These are phyloP conservation scores for Xylaria sp. DNA, from an alignment of 2,329 filamentous ascomycete genomes.

Conservation along the genomic window DNA sequence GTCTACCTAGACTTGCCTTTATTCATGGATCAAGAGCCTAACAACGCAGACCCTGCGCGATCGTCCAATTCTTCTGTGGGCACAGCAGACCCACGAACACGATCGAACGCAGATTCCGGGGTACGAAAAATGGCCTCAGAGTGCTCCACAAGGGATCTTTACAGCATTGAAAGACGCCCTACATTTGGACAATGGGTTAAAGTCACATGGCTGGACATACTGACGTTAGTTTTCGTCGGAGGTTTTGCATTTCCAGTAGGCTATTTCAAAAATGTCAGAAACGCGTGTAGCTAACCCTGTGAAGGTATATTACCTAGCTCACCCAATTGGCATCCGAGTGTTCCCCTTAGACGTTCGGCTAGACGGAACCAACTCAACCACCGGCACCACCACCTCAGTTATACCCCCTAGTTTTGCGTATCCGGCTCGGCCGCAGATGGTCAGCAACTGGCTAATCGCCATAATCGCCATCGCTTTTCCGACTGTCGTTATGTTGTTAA, in stretches of 20 bases:
- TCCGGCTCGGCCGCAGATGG: constrained; percentile 29
- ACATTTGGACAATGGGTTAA: constrained; percentile 62
- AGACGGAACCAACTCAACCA: background rate
- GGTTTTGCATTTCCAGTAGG: constrained; percentile 49
- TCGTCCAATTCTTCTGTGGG: constrained; percentile 3
- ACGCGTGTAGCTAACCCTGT: constrained; percentile 14
- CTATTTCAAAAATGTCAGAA: background rate
- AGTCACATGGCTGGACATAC: constrained; percentile 66
- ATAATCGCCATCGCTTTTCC: constrained; percentile 65
- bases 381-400: constrained; percentile 15
- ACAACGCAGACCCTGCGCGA: constrained; percentile 3
- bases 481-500: constrained; percentile 64
- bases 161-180: constrained; percentile 36
- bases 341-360: constrained; percentile 29
- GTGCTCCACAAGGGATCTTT: constrained; percentile 21
- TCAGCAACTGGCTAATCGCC: constrained; percentile 33
- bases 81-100: background rate
- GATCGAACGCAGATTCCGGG: constrained; percentile 11
- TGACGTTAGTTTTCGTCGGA: constrained; percentile 68
- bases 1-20: background rate
- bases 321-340: constrained; percentile 26
- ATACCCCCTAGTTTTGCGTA: constrained; percentile 29
- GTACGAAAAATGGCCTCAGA: constrained; percentile 11
- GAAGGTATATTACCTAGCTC: constrained; percentile 37
- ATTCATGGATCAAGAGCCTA: constrained; percentile 21